Percentiles rank a stretch among this genome's conserved stretches.
Evolutionary conservation across 1,139 yeast species (phyloP).

Genomic region (Hyphopichia wangnamkhiaoensis): DNA sequence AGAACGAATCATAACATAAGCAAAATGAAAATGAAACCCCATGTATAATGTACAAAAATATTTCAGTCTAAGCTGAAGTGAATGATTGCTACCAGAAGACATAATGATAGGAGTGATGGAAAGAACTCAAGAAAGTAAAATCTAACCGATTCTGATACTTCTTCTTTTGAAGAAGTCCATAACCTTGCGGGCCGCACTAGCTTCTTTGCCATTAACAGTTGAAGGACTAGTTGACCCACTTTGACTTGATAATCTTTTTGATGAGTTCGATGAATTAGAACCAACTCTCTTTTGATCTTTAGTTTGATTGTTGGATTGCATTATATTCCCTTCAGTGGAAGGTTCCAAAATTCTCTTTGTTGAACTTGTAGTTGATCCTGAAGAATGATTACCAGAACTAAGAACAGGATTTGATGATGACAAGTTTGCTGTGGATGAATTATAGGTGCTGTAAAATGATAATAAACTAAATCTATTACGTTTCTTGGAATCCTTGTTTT

Average conservation of each 20-base stretch:
- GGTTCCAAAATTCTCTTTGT: slow-evolving; percentile 44
- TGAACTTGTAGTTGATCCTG: slow-evolving; percentile 11
- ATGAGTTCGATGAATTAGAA: slow-evolving; percentile 16
- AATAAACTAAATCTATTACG: slow-evolving; percentile 54
- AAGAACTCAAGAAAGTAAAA: background rate
- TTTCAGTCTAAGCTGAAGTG: background rate
- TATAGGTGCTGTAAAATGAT: slow-evolving; percentile 48
- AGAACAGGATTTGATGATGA: slow-evolving; percentile 12
- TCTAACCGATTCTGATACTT: slow-evolving; percentile 48
- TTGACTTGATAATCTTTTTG: slow-evolving; percentile 5
- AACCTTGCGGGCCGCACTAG: slow-evolving; percentile 74
- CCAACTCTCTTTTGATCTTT: slow-evolving; percentile 18
- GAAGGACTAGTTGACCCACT: slow-evolving; percentile 14
- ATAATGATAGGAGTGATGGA: background rate
- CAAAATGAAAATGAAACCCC: background rate
- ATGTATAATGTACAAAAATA: background rate
- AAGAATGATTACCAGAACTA: slow-evolving; percentile 14
- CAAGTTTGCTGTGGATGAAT: slow-evolving; percentile 22
- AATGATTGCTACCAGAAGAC: background rate
- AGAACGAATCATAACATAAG: background rate
- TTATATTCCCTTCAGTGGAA: slow-evolving; percentile 31
- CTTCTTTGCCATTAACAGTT: slow-evolving; percentile 43
- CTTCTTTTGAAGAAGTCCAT: slow-evolving; percentile 82
- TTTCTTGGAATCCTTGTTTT: slow-evolving; percentile 38
- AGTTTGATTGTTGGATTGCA: slow-evolving; percentile 1